phyloP scores from a whole-genome alignment of 1,139 yeast species.

The Hansenula lynferdii region DNA sequence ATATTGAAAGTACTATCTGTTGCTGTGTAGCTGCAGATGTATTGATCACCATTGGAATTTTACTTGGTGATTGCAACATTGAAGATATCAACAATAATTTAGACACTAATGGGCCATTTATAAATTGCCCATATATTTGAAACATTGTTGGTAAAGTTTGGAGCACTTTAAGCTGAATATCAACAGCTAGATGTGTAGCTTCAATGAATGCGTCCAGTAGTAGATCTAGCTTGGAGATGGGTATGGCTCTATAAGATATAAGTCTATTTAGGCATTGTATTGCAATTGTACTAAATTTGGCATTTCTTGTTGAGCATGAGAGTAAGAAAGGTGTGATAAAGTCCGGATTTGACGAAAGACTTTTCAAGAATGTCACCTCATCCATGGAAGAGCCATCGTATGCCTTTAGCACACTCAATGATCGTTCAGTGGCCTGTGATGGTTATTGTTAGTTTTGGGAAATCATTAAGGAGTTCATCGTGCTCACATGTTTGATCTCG shows the following conservation, averaged over 20 bases:
- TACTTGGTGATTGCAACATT: conserved; percentile 61
- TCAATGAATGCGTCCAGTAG: conserved; percentile 66
- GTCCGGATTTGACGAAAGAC: conserved; percentile 38
- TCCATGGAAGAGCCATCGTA: conserved; percentile 15
- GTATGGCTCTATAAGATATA: conserved; percentile 46
- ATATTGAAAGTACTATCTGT: conserved; percentile 72
- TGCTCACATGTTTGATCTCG: conserved; percentile 60
- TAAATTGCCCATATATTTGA: conserved; percentile 51
- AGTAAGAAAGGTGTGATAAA: conserved; percentile 66
- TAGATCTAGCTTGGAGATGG: conserved; percentile 44
- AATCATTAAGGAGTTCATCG: conserved; percentile 1
- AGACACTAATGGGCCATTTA: conserved; percentile 54
- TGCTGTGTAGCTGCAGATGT: conserved; percentile 93
- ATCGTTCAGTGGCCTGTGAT: conserved; percentile 21
- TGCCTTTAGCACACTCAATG: conserved; percentile 25
- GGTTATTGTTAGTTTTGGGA: background rate
- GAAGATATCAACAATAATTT: conserved; percentile 68
- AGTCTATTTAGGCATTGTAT: conserved; percentile 64
- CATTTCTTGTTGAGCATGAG: conserved; percentile 71
- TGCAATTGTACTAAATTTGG: conserved; percentile 67
- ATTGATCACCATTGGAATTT: conserved; percentile 75
- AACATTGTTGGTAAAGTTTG: conserved; percentile 78
- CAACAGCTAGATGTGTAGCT: conserved; percentile 72
- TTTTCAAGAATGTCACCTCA: conserved; percentile 17
- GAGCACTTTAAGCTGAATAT: conserved; percentile 80